A percentile compares a stretch with the other conserved stretches of the same genome.
Evolutionary conservation across 2,329 filamentous ascomycete genomes (phyloP).

Genomic region (Pseudopyrenochaeta lycopersici): DNA sequence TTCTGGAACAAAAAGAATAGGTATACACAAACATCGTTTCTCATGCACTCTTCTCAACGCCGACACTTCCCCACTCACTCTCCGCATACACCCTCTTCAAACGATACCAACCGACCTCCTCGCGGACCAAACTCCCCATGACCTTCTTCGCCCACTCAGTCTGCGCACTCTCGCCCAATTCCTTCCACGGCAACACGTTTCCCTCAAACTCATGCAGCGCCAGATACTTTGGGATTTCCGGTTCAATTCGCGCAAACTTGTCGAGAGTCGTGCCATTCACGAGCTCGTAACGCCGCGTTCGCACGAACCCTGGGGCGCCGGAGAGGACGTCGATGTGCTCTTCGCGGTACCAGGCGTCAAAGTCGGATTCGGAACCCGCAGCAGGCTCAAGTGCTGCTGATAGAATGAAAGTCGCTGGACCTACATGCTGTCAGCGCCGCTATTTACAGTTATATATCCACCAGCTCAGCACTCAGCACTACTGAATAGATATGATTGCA

Average conservation of each 20-base stretch:
- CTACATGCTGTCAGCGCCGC: neutral
- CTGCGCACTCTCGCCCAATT: constrained; percentile 17
- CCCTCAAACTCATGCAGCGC: constrained; percentile 36
- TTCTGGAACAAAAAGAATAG: no score
- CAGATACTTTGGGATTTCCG: constrained; percentile 21
- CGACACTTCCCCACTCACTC: constrained; percentile 16
- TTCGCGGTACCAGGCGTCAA: constrained; percentile 32
- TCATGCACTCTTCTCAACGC: neutral
- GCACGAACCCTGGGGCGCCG: constrained; percentile 22
- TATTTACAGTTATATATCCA: neutral
- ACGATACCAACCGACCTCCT: constrained; percentile 29
- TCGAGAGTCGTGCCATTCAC: constrained; percentile 28
- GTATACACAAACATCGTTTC: no score
- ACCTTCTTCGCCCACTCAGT: constrained; percentile 36
- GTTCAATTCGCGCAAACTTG: constrained; percentile 21
- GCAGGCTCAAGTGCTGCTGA: constrained; percentile 14
- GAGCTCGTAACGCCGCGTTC: constrained; percentile 28
- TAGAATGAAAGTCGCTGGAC: constrained; percentile 20
- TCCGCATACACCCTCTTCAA: constrained; percentile 25
- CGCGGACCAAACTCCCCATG: constrained; percentile 16
- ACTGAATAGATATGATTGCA: neutral
- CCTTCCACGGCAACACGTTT: constrained; percentile 26
- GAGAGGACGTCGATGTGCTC: constrained; percentile 24
- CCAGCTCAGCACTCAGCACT: neutral
- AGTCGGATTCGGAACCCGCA: constrained; percentile 10